A percentile compares a stretch with the other conserved stretches of the same genome.
These are phyloP conservation scores for Ophiostoma himal-ulmi DNA, from an alignment of 2,329 filamentous ascomycete species.

Conservation along the genomic window DNA sequence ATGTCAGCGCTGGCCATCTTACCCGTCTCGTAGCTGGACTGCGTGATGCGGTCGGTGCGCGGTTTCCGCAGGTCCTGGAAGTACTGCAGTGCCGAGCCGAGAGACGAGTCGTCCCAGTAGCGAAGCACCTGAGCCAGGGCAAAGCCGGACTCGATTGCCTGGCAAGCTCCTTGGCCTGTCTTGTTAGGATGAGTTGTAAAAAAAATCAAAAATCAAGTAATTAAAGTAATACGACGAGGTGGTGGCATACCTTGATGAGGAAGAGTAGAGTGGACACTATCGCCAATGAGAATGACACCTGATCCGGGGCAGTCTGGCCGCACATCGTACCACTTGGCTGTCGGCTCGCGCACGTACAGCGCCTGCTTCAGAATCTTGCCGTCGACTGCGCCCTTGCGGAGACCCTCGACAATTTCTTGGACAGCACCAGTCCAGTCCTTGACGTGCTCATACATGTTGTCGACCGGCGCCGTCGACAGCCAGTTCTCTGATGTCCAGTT, in stretches of 20 bases:
- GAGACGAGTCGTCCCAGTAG: conserved; percentile 24
- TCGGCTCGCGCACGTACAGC: conserved; percentile 30
- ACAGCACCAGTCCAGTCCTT: conserved; percentile 39
- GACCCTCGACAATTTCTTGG: conserved; percentile 37
- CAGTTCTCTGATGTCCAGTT: conserved; percentile 26
- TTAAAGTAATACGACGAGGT: neutral
- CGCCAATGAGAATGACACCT: conserved; percentile 46
- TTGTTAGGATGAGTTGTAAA: neutral
- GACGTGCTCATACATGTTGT: conserved; percentile 39
- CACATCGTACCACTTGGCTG: conserved; percentile 43
- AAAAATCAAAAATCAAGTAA: neutral
- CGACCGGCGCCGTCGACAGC: conserved; percentile 35
- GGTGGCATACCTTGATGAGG: conserved; percentile 40
- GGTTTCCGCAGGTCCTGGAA: conserved; percentile 25
- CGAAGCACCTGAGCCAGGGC: conserved; percentile 31
- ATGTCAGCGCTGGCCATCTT: conserved; percentile 26
- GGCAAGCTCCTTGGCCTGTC: conserved; percentile 39
- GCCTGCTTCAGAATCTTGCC: conserved; percentile 29
- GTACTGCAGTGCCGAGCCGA: conserved; percentile 21
- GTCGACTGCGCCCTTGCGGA: conserved; percentile 38
- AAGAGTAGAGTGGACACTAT: conserved; percentile 51
- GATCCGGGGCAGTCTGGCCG: conserved; percentile 43
- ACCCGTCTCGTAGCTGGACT: conserved; percentile 24
- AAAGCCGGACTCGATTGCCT: conserved; percentile 38
- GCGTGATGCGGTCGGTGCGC: conserved; percentile 24